A percentile compares a stretch with the other conserved stretches of the same genome.
Evolutionary conservation across 495 filamentous ascomycete species (phyloP).

Genomic region (Penicillium mononematosum): DNA sequence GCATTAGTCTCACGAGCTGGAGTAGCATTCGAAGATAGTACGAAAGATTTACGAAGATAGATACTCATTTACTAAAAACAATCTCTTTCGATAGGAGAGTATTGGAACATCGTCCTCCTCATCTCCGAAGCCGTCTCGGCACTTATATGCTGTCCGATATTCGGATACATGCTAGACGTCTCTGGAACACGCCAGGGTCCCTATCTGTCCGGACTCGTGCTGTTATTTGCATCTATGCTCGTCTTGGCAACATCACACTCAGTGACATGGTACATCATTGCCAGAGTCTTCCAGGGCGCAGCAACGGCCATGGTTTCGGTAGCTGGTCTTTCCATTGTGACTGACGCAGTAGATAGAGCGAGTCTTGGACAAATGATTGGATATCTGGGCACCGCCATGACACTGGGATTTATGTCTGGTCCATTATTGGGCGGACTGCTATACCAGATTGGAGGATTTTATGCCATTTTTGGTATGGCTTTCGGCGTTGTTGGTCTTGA

Average conservation of each 20-base stretch:
- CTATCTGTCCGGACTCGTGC: conserved; percentile 62
- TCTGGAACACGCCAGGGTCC: conserved; percentile 52
- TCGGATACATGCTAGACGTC: conserved; percentile 18
- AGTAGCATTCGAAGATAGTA: conserved; percentile 22
- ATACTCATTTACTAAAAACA: conserved; percentile 1
- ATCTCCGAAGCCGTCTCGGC: conserved; percentile 21
- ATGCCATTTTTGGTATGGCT: conserved; percentile 63
- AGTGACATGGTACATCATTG: conserved; percentile 58
- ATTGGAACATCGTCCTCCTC: conserved; percentile 25
- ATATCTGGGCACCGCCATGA: conserved; percentile 63
- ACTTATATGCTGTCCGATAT: conserved; percentile 18
- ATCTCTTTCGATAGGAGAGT: conserved; percentile 14
- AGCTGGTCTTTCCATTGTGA: conserved; percentile 62
- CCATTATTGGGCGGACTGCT: conserved; percentile 72
- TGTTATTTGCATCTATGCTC: conserved; percentile 60
- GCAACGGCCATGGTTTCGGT: conserved; percentile 72
- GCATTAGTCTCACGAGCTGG: conserved; percentile 22
- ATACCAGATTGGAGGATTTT: conserved; percentile 62
- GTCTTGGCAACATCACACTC: conserved; percentile 63
- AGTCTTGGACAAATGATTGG: conserved; percentile 67
- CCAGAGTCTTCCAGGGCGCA: conserved; percentile 66
- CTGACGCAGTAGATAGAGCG: conserved; percentile 63
- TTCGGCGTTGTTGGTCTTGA: conserved; percentile 64
- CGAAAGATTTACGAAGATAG: not conserved
- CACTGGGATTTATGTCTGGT: conserved; percentile 59